A percentile compares a stretch with the other conserved stretches of the same genome.
Evolutionary conservation across 257 asterid genomes (phyloP).

Genomic region (Perilla frutescens): DNA sequence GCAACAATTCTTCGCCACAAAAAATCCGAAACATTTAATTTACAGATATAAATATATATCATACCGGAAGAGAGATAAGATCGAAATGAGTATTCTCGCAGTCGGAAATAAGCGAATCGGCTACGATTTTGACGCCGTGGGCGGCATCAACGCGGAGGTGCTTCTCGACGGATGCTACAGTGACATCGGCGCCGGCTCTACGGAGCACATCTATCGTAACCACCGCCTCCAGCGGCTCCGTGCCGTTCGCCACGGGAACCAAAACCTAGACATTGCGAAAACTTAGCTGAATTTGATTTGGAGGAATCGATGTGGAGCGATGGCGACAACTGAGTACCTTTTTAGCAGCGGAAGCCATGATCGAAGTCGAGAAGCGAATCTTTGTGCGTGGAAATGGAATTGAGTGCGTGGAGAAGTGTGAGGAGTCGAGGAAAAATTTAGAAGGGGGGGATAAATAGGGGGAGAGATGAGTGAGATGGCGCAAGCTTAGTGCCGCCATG

Average conservation of each 20-base stretch:
- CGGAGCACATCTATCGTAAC: conserved; percentile 76
- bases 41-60: too few relatives aligned
- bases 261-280: conserved; percentile 60
- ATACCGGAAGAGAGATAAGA: conserved; percentile 86
- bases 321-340: conserved; percentile 36
- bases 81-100: conserved; percentile 68
- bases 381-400: conserved; percentile 38
- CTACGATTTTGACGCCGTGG: conserved; percentile 78
- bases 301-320: conserved; percentile 11
- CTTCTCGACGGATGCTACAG: conserved; percentile 92
- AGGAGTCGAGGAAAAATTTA: conserved; percentile 30
- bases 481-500: conserved; percentile 46
- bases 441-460: conserved; percentile 34
- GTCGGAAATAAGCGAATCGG: conserved; percentile 86
- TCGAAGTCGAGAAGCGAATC: conserved; percentile 49
- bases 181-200: conserved; percentile 97
- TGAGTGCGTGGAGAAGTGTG: conserved; percentile 35
- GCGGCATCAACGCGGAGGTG: conserved; percentile 71
- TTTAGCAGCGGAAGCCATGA: conserved; percentile 78
- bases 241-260: conserved; percentile 96
- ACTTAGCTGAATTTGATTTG: background rate
- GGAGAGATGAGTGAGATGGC: conserved; percentile 62
- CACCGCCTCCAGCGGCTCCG: conserved; percentile 97
- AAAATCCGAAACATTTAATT: background rate
- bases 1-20: background rate